These are phyloP conservation scores for Plicaturopsis crispa DNA, from an alignment of 768 basidiomycete species.

Conservation along the genomic window DNA sequence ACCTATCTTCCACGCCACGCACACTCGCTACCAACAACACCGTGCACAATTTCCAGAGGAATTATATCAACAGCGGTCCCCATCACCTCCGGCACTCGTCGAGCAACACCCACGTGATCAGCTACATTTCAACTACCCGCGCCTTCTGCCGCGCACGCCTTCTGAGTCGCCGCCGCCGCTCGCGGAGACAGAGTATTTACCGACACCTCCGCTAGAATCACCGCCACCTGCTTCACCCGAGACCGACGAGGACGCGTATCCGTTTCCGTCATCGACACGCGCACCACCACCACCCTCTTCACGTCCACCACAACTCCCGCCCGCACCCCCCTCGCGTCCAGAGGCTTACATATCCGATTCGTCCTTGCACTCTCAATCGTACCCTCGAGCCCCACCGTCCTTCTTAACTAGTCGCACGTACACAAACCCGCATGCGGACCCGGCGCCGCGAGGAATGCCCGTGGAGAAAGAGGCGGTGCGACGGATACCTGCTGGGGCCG, in stretches of 20 bases:
- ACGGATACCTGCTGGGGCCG: conserved; percentile 38
- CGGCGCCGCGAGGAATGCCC: conserved; percentile 19
- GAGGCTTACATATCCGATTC: neutral
- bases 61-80: too few relatives aligned
- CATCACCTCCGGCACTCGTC: too few relatives aligned
- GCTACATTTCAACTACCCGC: too few relatives aligned
- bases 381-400: conserved; percentile 6
- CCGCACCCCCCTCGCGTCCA: conserved; percentile 4
- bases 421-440: conserved; percentile 7
- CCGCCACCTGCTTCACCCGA: too few relatives aligned
- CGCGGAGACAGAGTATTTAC: conserved; percentile 24
- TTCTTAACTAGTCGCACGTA: conserved; percentile 9
- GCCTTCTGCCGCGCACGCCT: conserved; percentile 8
- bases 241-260: too few relatives aligned
- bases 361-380: conserved; percentile 2
- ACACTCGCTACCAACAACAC: too few relatives aligned
- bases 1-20: too few relatives aligned
- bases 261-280: too few relatives aligned
- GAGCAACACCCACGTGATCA: too few relatives aligned
- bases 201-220: conserved; percentile 32
- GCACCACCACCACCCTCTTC: too few relatives aligned
- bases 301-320: too few relatives aligned
- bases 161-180: conserved; percentile 21
- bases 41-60: too few relatives aligned
- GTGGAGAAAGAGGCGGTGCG: conserved; percentile 34